Evolutionary conservation across 2,329 filamentous ascomycete genomes (phyloP).

Genomic region (Paraphaeosphaeria minitans): DNA sequence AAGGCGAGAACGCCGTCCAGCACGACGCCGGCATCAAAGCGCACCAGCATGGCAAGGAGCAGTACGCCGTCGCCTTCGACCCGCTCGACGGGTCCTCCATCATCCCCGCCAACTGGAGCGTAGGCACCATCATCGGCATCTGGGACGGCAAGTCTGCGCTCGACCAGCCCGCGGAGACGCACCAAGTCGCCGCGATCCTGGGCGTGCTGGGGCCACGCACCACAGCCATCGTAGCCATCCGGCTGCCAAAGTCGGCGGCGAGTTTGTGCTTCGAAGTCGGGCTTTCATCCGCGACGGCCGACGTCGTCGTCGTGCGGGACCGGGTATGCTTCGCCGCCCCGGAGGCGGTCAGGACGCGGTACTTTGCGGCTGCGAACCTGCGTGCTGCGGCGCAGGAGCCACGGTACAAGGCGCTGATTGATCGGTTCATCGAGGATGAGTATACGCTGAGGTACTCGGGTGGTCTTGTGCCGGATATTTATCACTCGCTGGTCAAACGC

Average conservation of each 20-base stretch:
- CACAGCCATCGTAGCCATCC: slow-evolving; percentile 59
- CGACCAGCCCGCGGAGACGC: slow-evolving; percentile 20
- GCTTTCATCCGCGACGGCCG: slow-evolving; percentile 28
- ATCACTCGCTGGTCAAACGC: slow-evolving; percentile 64
- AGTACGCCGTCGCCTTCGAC: slow-evolving; percentile 66
- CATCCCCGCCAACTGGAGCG: slow-evolving; percentile 46
- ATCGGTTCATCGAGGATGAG: slow-evolving; percentile 56
- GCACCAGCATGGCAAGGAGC: slow-evolving; percentile 33
- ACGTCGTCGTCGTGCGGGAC: slow-evolving; percentile 51
- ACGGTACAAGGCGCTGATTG: slow-evolving; percentile 57
- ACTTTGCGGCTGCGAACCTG: slow-evolving; percentile 68
- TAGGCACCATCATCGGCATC: slow-evolving; percentile 64
- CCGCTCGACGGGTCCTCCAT: slow-evolving; percentile 69
- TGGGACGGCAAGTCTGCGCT: slow-evolving; percentile 49
- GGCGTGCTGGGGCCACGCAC: slow-evolving; percentile 43
- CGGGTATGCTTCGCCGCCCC: slow-evolving; percentile 45
- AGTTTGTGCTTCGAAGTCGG: slow-evolving; percentile 60
- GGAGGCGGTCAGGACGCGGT: slow-evolving; percentile 52
- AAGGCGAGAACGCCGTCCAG: slow-evolving; percentile 51
- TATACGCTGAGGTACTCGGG: slow-evolving; percentile 67
- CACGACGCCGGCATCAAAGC: slow-evolving; percentile 7
- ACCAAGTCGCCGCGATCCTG: slow-evolving; percentile 41
- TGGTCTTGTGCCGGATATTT: slow-evolving; percentile 65
- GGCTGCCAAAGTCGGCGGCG: slow-evolving; percentile 48
- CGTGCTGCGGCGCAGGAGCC: slow-evolving; percentile 60